Base-by-base conservation (phyloP, 2,329 filamentous ascomycete species). In the Trematosphaeria pertusa region DNA sequence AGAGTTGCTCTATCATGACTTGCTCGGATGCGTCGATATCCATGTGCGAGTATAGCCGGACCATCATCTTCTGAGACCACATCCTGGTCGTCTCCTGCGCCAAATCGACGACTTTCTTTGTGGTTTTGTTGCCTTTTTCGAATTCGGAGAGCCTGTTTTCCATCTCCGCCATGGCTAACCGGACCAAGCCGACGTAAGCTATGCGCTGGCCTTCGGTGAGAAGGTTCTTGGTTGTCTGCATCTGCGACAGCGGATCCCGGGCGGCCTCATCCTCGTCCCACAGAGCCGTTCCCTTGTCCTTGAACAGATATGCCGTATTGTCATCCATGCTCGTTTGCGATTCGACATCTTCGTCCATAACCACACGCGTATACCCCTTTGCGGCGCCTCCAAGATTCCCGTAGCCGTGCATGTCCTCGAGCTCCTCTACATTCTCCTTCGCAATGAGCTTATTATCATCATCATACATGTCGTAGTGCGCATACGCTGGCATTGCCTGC, bases 21-120 rank as follows among this genome's bases (percentile, higher is more conserved):
- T 99, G 94, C 73, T 99, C 94, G 11, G 84, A 87, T 17, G 87
- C 79, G 64, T 87, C 91, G 63, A 99, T 95, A 50, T 99, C 94
- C 94, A 99, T 99, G 73, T 99, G 94, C 10, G 85, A 78, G 70
- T 97, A 99, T 10, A 99, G 72, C 18, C 93, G 85, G 50, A 97
- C 85, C 92, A 99, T 99, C 82, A 96, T 96, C 76, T 95, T 95
- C 71, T 99, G 94, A 46, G 89, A 86, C 93, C 93, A 99, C 88
- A 97, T 97, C 72, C 88, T 88, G 76, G 89, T 87, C 26, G 86
- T 83, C 70, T 97, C 94, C 9, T 85, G 76, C 0, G 88, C 84
- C 50, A 87, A 75, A 21, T 83, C 80, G 9, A 91, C 70, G 33
- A 85, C 77, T 70, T 93, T 97, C 72, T 87, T 94, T 1, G 84